Base-by-base conservation (phyloP, 441 rosid genomes). In the Pelargonium myrrhifolium region DNA sequence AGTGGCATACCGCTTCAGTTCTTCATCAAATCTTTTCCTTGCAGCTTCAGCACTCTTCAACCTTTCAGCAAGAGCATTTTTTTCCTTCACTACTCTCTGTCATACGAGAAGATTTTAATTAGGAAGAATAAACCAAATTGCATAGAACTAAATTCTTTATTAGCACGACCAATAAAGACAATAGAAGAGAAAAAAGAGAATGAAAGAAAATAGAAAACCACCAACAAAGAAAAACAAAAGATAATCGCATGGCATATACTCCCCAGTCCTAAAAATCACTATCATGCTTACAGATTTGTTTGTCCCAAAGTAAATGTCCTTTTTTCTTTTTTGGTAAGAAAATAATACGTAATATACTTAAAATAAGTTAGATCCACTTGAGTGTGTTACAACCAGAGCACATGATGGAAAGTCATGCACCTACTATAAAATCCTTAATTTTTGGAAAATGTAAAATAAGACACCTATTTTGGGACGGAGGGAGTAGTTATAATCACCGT, bases 1-100 rank as follows among this genome's bases (percentile, higher is more conserved):
- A 0, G 93, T 87, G 17, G 93, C 88, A 75, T 80, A 81, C 20
- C 94, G 83, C 80, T 89, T 92, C 78, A 88, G 74, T 74, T 96
- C 98, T 63, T 90, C 99, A 72, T 96, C 99, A 74, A 86, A 89
- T 77, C 91, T 89, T 81, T 86, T 90, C 70, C 98, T 81, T 3
- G 92, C 96, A 73, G 90, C 89, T 72, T 96, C 99, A 55, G 96
- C 89, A 70, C 78, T 62, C 85, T 93, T 96, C 21, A 96, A 81
- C 82, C 90, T 89, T 78, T 96, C 98, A 64, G 89, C 82, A 73
- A 96, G 94, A 68, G 87, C 87, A 84, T 80, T 86, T 84, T 90
- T 96, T 83, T 96, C 98, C 84, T 93, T 93, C 47, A 85, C 82
- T 65, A 93, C 87, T 82, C 89, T 89, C 98, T 96, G 88, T 62